These are phyloP conservation scores for Exophiala aquamarina DNA, from an alignment of 2,329 filamentous ascomycete species.

Conservation along the genomic window DNA sequence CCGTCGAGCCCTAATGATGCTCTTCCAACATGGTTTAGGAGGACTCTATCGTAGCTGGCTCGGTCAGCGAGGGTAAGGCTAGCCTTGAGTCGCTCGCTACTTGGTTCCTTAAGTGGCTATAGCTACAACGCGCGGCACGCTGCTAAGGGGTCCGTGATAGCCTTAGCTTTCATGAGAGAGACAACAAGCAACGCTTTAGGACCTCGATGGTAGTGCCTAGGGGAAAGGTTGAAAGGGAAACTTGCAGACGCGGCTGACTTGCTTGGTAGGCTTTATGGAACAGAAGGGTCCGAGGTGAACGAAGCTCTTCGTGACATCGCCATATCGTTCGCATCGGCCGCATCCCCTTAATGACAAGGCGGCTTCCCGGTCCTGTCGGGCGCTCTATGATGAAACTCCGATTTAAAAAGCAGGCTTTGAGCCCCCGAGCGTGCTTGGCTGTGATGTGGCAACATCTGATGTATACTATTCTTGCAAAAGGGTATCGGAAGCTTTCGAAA, in stretches of 20 bases:
- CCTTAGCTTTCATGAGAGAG: no score
- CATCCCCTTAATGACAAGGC: slow-evolving; percentile 54
- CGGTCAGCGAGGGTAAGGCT: no score
- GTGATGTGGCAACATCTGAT: slow-evolving; percentile 69
- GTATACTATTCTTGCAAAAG: slow-evolving; percentile 67
- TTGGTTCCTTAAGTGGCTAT: no score
- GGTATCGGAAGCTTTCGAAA: slow-evolving; percentile 64
- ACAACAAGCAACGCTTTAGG: no score
- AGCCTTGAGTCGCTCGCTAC: no score
- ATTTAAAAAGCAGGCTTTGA: slow-evolving; percentile 44
- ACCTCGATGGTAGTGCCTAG: no score
- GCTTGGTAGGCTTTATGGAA: slow-evolving; percentile 58
- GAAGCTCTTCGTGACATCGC: slow-evolving; percentile 57
- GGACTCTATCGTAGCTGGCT: no score
- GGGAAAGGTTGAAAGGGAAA: no score
- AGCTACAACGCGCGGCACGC: no score
- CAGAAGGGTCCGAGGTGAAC: slow-evolving; percentile 69
- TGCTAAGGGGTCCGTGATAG: no score
- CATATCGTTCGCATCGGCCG: slow-evolving; percentile 51
- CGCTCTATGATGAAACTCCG: slow-evolving; percentile 45
- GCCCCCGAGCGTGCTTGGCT: slow-evolving; percentile 59
- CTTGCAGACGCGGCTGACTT: slow-evolving; percentile 7
- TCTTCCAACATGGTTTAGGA: no score
- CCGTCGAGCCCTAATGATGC: no score
- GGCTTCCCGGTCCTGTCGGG: slow-evolving; percentile 54